Conservation (phyloP, 1,139 yeast species). For the Candida mesenterica region DNA sequence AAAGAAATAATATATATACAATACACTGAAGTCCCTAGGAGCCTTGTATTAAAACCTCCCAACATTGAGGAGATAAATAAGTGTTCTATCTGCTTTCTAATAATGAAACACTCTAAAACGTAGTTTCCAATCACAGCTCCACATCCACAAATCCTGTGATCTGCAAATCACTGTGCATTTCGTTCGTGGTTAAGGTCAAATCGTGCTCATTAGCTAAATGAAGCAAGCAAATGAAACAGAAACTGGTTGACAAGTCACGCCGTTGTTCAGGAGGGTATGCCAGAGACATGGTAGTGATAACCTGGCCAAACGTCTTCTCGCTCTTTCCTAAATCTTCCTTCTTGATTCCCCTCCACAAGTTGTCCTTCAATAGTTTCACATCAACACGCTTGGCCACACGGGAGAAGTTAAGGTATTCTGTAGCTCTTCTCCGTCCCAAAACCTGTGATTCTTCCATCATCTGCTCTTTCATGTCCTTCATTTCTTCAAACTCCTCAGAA, state of each 20-base stretch:
- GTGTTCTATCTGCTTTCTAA: too few species aligned
- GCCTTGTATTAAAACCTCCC: too few species aligned
- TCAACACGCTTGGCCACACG: slow-evolving; percentile 84
- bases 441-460: slow-evolving; percentile 10
- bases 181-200: slow-evolving; percentile 52
- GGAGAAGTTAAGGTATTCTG: slow-evolving; percentile 69
- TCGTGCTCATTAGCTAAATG: slow-evolving; percentile 31
- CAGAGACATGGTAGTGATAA: slow-evolving; percentile 49
- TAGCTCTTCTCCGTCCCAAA: slow-evolving; percentile 36
- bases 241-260: slow-evolving; percentile 27
- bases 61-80: too few species aligned
- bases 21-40: too few species aligned
- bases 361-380: slow-evolving; percentile 73
- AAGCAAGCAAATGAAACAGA: slow-evolving; percentile 27
- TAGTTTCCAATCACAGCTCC: too few species aligned
- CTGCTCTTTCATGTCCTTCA: slow-evolving; percentile 16
- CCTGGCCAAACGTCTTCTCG: slow-evolving; percentile 37
- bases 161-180: slow-evolving; percentile 54
- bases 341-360: slow-evolving; percentile 69
- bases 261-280: slow-evolving; percentile 48
- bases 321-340: slow-evolving; percentile 7
- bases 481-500: slow-evolving; percentile 11
- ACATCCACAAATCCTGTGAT: slow-evolving; percentile 42
- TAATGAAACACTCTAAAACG: too few species aligned
- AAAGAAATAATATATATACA: too few species aligned